phyloP scores from a whole-genome alignment of 371 early-diverging fungal species.

The Rhizomucor pusillus region DNA sequence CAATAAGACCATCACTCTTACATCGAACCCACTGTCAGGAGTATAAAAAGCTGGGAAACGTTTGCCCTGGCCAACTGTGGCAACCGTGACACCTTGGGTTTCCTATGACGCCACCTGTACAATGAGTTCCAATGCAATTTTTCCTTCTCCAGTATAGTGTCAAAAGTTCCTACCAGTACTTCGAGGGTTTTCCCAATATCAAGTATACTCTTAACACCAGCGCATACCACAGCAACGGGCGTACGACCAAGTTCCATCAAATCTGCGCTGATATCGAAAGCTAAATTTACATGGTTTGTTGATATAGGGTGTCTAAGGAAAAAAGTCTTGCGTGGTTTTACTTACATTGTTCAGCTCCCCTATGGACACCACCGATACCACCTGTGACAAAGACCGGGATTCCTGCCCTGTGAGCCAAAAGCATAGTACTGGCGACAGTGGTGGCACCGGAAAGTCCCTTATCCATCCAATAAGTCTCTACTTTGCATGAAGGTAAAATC shows the following conservation, averaged over 20 bases:
- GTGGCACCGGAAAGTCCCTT: conserved; percentile 77
- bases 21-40: conserved; percentile 68
- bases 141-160: neutral
- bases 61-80: conserved; percentile 60
- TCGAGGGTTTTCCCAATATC: conserved; percentile 91
- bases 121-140: neutral
- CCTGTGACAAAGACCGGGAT: conserved; percentile 94
- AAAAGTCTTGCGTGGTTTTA: neutral
- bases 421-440: conserved; percentile 90
- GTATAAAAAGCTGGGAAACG: conserved; percentile 93
- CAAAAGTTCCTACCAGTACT: conserved; percentile 51
- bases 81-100: conserved; percentile 92
- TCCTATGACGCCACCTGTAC: conserved; percentile 55
- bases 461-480: no score
- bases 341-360: conserved; percentile 75
- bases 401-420: conserved; percentile 79
- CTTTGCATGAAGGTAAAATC: no score
- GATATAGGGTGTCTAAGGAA: neutral
- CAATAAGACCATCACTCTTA: conserved; percentile 8
- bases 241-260: conserved; percentile 89
- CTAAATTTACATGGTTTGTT: conserved; percentile 17
- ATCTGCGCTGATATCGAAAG: conserved; percentile 91
- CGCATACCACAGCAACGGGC: conserved; percentile 91
- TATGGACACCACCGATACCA: conserved; percentile 96
- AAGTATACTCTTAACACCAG: conserved; percentile 91